Evolutionary conservation across 495 filamentous ascomycete genomes (phyloP).

Genomic region (Geoglossum glabrum): DNA sequence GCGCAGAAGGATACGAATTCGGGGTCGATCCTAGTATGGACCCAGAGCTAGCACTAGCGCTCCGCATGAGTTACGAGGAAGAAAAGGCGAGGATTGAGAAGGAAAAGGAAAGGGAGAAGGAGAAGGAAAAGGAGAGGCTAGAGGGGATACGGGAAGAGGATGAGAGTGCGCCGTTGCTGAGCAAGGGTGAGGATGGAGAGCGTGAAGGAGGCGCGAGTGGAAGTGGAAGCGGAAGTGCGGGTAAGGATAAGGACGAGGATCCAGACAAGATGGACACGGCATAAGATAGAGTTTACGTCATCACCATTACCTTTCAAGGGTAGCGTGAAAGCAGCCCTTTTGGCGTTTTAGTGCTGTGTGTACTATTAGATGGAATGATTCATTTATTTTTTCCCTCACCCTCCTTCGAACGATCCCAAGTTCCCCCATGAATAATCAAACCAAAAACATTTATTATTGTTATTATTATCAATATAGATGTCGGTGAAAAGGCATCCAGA

Average conservation of each 20-base stretch:
- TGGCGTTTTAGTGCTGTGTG: no score
- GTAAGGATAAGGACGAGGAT: slow-evolving; percentile 32
- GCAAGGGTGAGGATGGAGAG: slow-evolving; percentile 20
- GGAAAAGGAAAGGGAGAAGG: slow-evolving; percentile 41
- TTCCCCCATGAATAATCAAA: no score
- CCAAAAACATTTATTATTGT: no score
- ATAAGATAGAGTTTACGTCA: slow-evolving; percentile 19
- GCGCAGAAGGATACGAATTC: slow-evolving; percentile 37
- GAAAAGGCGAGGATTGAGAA: slow-evolving; percentile 85
- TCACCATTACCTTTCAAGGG: no score
- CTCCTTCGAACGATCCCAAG: no score
- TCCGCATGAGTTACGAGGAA: slow-evolving; percentile 95
- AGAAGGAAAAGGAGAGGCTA: slow-evolving; percentile 42
- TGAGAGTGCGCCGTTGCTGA: slow-evolving; percentile 43
- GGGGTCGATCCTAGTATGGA: slow-evolving; percentile 65
- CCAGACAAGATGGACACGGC: slow-evolving; percentile 81
- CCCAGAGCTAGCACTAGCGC: slow-evolving; percentile 83
- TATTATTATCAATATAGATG: no score
- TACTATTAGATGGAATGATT: no score
- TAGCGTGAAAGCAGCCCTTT: no score
- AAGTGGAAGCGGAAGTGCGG: slow-evolving; percentile 25
- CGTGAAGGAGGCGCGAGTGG: slow-evolving; percentile 23
- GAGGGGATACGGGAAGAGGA: slow-evolving; percentile 72
- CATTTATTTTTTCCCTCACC: no score
- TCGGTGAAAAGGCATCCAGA: no score